Evolutionary conservation across 192 early-diverging fungal genomes (phyloP), one percentile per base, ranked within the genome.

Genomic region (Rhizophagus sp.): DNA sequence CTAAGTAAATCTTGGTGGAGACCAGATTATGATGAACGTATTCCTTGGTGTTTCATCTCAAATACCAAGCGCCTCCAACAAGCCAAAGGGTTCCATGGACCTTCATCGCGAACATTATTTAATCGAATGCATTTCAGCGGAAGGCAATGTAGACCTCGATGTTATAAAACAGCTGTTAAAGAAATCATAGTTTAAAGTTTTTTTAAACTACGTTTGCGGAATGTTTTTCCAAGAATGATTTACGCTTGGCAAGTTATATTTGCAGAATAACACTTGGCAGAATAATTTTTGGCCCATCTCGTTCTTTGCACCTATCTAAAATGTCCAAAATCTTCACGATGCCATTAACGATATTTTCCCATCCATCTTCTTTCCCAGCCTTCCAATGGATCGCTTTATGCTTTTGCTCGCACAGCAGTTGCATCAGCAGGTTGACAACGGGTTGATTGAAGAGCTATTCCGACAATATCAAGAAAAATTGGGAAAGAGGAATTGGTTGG

Each of bases 101-200:
- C 39, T 76, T 76, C 75, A 76, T 64, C 75, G n/a, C 0, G 62
- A 76, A 44, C 75, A 10, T 73, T 73, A 73, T 57, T 47, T 73
- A n/a, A n/a, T 57, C 25, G 72, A 57, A 61, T 73, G 50, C 49
- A 57, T 73, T 73, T 57, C 72, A 27, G 49, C 50, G 9, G 50
- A 73, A 61, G 24, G 72, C 25, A 10, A 73, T 24, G 17, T 73
- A 19, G 27, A 61, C 27, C 22, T 47, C 24, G 36, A 64, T 22
- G 34, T 24, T 76, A 25, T 76, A 64, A 15, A n/a, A 44, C 52
- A 76, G 62, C 0, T 39, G 15, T 33, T 76, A 25, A 76, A 76
- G 24, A 76, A 76, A 76, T 30, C 75, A 19, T 64, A 39, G 34
- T 62, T 62, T 64, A 25, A 30, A 76, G 19, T 64, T 57, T 63